Base-by-base conservation (phyloP, 768 basidiomycete genomes). In the Xerocomellus chrysenteron region DNA sequence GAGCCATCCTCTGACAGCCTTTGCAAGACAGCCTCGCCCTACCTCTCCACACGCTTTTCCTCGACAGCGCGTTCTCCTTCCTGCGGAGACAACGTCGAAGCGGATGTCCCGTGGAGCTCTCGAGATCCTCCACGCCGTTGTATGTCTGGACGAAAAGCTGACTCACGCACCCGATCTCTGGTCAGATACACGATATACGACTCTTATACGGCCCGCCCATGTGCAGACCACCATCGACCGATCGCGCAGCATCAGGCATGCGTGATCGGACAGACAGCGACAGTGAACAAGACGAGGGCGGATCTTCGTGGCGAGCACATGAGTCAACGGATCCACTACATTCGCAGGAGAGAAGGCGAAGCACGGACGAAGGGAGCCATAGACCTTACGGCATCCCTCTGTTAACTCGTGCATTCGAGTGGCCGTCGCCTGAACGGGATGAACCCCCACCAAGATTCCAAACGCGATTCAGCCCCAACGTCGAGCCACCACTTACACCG, bases 231-330 rank as follows among this genome's bases (percentile, higher is more conserved):
- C 61, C 63, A 52, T 62, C 61, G 19, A 59, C 52, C 26, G 37
- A 56, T 46, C 55, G 46, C 46, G 26, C 67, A 65, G 28, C 42
- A 52, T 47, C 58, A 44, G 30, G 42, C 14, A 46, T 59, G 58
- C 60, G 50, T 37, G 65, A 60, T 55, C 79, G 75, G 77, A 35
- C 53, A 24, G 66, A 66, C 24, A 60, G 74, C 60, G 79, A 81
- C 56, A 72, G 70, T 10, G 82, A 81, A 58, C 74, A 78, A 37
- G 79, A 80, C 8, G 70, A 75, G 16, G 77, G 76, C 1, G 76
- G 74, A 30, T 78, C 80, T n/a, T 68, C 75, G 57, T 60, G 65
- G 56, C 69, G 58, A 37, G 53, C 39, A 35, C 61, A 61, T 24
- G 56, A 42, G 39, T 33, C 59, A 33, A n/a, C 52, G 30, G 68